Conservation (phyloP, 495 filamentous ascomycete species). For the Neurospora discreta region DNA sequence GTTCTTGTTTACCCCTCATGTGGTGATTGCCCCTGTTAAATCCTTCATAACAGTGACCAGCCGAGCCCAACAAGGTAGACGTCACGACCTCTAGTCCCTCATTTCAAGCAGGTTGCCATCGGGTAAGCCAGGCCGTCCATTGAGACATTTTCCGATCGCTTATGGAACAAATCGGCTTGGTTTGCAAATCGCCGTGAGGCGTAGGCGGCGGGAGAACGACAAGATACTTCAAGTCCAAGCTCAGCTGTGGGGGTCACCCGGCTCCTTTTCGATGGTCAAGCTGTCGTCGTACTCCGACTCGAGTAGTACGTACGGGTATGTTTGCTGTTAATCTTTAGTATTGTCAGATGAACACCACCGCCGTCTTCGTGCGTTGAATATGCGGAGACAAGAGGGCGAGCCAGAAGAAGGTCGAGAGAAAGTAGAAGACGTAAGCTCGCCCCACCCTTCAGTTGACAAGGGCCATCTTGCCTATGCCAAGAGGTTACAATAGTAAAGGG, state of each 20-base stretch:
- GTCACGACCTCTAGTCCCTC: not conserved
- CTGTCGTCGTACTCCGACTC: not conserved
- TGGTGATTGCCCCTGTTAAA: not conserved
- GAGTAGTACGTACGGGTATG: not conserved
- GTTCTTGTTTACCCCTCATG: not conserved
- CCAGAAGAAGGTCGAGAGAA: not conserved
- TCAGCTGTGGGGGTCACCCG: not conserved
- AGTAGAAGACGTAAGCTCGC: not conserved
- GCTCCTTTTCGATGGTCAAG: not conserved
- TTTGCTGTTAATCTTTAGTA: not conserved
- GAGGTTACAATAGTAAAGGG: not conserved
- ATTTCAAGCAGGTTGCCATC: not conserved
- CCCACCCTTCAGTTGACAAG: not conserved
- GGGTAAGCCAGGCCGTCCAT: not conserved
- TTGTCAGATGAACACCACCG: not conserved
- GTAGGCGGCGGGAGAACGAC: not conserved
- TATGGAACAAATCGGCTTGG: not conserved
- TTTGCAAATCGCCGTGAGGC: not conserved
- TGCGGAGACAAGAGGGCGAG: not conserved
- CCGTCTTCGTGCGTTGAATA: not conserved
- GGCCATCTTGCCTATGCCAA: not conserved
- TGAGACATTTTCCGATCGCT: not conserved
- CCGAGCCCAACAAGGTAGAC: not conserved
- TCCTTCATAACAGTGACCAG: not conserved
- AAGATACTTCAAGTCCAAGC: not conserved